Conservation (phyloP, 2,329 filamentous ascomycete species). For the Colletotrichum viniferum region DNA sequence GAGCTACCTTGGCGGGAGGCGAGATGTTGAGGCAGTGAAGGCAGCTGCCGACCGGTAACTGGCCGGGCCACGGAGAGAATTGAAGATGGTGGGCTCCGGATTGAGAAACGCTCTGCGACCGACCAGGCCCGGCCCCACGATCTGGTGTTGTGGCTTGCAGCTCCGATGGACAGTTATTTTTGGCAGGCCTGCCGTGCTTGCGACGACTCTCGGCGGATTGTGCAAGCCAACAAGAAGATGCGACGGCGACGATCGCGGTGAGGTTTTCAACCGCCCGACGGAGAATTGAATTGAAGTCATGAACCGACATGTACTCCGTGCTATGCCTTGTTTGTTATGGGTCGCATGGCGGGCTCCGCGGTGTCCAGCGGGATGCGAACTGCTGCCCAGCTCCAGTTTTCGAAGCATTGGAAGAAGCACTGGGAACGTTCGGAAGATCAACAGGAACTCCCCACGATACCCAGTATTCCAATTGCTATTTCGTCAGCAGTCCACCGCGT, state of each 20-base stretch:
- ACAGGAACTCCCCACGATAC: not conserved
- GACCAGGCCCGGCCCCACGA: not conserved
- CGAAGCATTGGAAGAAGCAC: not conserved
- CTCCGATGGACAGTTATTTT: slow-evolving; percentile 4
- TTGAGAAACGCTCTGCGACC: not conserved
- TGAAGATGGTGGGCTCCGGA: not conserved
- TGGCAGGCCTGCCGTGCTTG: not conserved
- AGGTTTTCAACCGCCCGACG: not conserved
- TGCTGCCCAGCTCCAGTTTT: not conserved
- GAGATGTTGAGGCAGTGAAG: not conserved
- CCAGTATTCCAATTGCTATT: not conserved
- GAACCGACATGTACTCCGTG: not conserved
- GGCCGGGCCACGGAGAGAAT: not conserved
- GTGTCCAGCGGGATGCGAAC: not conserved
- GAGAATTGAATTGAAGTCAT: not conserved
- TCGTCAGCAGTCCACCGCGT: slow-evolving; percentile 9
- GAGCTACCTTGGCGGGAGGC: not conserved
- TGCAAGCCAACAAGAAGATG: not conserved
- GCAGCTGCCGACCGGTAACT: not conserved
- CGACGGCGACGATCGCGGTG: not conserved
- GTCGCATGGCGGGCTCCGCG: not conserved
- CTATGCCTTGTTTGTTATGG: not conserved
- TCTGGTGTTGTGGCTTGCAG: slow-evolving; percentile 10
- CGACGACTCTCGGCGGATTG: not conserved
- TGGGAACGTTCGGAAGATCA: not conserved